Conservation (phyloP, 2,329 filamentous ascomycete genomes). For the Hypomyces rosellus region DNA sequence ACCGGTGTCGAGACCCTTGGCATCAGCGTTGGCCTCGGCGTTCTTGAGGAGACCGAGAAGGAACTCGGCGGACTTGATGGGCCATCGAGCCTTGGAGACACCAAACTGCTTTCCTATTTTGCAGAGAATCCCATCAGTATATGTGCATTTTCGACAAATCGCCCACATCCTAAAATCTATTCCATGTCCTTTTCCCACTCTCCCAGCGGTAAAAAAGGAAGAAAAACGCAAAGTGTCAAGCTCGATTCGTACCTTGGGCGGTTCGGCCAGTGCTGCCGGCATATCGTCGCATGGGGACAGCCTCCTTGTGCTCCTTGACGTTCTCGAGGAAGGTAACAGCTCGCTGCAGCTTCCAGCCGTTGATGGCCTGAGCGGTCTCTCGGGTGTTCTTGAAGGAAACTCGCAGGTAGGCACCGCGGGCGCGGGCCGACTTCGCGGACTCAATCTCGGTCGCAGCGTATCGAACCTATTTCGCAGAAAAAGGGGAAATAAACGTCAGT, state of each 20-base stretch:
- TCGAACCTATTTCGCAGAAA: constrained; percentile 60
- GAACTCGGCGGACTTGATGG: constrained; percentile 98
- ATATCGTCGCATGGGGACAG: constrained; percentile 96
- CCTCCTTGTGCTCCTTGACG: constrained; percentile 94
- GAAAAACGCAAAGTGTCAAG: not conserved
- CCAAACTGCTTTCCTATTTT: constrained; percentile 94
- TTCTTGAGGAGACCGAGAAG: constrained; percentile 96
- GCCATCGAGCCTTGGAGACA: constrained; percentile 97
- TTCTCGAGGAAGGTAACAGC: constrained; percentile 97
- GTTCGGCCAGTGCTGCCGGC: constrained; percentile 91
- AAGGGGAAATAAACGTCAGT: constrained; percentile 20
- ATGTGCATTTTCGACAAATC: not conserved
- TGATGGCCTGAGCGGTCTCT: constrained; percentile 98
- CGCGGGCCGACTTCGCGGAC: constrained; percentile 88
- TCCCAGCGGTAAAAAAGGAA: not conserved
- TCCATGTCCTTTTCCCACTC: not conserved
- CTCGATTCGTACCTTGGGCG: constrained; percentile 79
- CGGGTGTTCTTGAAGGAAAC: constrained; percentile 99
- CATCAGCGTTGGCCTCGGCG: constrained; percentile 93
- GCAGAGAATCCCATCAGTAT: constrained; percentile 21
- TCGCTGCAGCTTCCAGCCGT: constrained; percentile 95
- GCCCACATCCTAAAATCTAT: not conserved
- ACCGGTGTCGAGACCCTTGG: constrained; percentile 94
- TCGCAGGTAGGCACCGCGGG: constrained; percentile 97
- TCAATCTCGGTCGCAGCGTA: constrained; percentile 90